Conservation (phyloP, 345 rosid genomes). For the Citropsis articulata region DNA sequence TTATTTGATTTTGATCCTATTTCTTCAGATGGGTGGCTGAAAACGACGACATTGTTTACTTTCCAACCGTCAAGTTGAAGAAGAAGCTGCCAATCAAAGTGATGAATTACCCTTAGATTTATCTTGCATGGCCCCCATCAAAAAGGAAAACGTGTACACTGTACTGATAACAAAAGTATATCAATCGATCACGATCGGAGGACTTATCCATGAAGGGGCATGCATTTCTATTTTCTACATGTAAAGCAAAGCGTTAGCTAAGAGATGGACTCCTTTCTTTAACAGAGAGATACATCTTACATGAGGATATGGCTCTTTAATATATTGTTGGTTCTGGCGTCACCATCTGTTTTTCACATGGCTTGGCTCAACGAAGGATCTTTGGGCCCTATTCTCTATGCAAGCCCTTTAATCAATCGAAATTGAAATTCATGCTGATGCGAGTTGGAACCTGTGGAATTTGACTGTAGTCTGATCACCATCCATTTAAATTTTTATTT, state of each 20-base stretch:
- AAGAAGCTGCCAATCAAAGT: constrained; percentile 56
- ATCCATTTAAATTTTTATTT: background rate
- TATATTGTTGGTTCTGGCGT: constrained; percentile 38
- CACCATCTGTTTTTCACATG: constrained; percentile 23
- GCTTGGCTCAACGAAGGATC: background rate
- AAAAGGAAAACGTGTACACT: background rate
- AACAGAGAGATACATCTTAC: background rate
- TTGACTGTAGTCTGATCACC: background rate
- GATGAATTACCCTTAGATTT: background rate
- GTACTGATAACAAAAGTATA: background rate
- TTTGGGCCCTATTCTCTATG: background rate
- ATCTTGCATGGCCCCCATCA: background rate
- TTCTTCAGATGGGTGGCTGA: constrained; percentile 60
- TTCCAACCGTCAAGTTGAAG: constrained; percentile 72
- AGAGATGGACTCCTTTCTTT: background rate
- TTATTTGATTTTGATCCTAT: background rate
- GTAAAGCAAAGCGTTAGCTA: background rate
- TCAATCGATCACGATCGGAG: background rate
- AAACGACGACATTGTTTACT: constrained; percentile 54
- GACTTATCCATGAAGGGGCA: constrained; percentile 13
- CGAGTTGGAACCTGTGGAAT: constrained; percentile 20
- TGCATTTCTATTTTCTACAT: constrained; percentile 1
- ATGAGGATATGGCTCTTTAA: background rate
- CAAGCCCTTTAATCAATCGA: background rate
- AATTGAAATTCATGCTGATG: constrained; percentile 18